Conservation (phyloP, 2,329 filamentous ascomycete genomes). For the Aspergillus tamarii region DNA sequence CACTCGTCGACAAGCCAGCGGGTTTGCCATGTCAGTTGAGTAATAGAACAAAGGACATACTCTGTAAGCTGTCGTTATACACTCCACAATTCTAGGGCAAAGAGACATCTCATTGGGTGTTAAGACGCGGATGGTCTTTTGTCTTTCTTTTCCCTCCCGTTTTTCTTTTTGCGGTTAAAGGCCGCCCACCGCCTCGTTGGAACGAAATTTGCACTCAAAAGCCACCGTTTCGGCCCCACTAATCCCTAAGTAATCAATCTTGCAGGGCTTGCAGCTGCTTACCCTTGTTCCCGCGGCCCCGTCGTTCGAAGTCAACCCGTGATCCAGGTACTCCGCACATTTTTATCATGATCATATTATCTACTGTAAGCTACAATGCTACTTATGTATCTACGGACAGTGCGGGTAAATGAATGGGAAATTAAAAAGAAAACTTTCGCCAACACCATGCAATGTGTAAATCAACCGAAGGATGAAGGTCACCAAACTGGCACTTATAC, state of each 20-base stretch:
- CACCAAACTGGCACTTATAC: not conserved
- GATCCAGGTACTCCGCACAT: constrained; percentile 12
- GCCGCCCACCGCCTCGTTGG: constrained; percentile 14
- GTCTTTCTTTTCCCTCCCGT: not conserved
- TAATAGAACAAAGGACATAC: constrained; percentile 16
- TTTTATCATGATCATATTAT: not conserved
- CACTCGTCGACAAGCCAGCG: constrained; percentile 10
- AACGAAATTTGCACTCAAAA: constrained; percentile 15
- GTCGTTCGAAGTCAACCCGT: constrained; percentile 24
- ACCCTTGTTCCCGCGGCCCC: constrained; percentile 26
- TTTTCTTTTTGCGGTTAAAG: not conserved
- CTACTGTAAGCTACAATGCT: not conserved
- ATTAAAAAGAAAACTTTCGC: not conserved
- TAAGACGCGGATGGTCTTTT: not conserved
- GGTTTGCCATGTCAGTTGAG: constrained; percentile 17
- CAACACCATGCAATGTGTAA: not conserved
- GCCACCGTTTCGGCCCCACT: constrained; percentile 26
- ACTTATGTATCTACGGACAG: not conserved
- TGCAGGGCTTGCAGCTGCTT: constrained; percentile 24
- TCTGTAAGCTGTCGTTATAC: constrained; percentile 13
- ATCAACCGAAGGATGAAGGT: not conserved
- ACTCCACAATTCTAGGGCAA: constrained; percentile 19
- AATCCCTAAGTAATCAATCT: constrained; percentile 31
- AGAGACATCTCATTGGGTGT: constrained; percentile 7
- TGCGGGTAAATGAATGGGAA: not conserved